A percentile compares a stretch with the other conserved stretches of the same genome.
Conservation (phyloP, 495 filamentous ascomycete genomes). For the Chaetomium cochliodes region DNA sequence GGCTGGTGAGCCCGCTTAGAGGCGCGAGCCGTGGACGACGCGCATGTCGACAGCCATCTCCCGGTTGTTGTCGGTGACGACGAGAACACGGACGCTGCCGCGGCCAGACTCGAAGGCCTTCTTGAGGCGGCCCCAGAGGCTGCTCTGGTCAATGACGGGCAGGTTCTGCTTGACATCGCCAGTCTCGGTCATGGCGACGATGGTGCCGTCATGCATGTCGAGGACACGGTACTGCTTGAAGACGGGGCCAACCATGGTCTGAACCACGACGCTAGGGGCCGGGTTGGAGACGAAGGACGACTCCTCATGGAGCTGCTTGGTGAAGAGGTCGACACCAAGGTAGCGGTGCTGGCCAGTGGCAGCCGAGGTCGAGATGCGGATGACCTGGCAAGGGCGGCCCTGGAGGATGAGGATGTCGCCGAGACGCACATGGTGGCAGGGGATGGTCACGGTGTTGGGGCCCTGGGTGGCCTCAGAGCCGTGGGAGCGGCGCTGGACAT, state of each 20-base stretch:
- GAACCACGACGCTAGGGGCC: constrained; percentile 90
- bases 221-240: constrained; percentile 99
- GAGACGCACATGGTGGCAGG: constrained; percentile 98
- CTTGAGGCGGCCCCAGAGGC: constrained; percentile 75
- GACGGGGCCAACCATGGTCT: constrained; percentile 99
- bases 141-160: constrained; percentile 88
- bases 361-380: constrained; percentile 96
- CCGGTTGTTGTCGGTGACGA: constrained; percentile 89
- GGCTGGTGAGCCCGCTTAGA: constrained; percentile 40
- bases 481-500: constrained; percentile 34
- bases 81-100: constrained; percentile 88
- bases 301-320: constrained; percentile 97
- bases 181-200: constrained; percentile 55
- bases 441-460: constrained; percentile 93
- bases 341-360: constrained; percentile 99
- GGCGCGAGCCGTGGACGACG: constrained; percentile 75
- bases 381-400: constrained; percentile 99
- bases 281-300: constrained; percentile 97
- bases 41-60: constrained; percentile 99
- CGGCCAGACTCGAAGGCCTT: constrained; percentile 88
- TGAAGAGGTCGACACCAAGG: constrained; percentile 99
- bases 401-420: constrained; percentile 98
- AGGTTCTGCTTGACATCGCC: constrained; percentile 98
- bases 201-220: constrained; percentile 83
- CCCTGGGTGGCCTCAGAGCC: constrained; percentile 39